These are phyloP conservation scores for Haplographium delicatum DNA, from an alignment of 495 filamentous ascomycete genomes.

Conservation along the genomic window DNA sequence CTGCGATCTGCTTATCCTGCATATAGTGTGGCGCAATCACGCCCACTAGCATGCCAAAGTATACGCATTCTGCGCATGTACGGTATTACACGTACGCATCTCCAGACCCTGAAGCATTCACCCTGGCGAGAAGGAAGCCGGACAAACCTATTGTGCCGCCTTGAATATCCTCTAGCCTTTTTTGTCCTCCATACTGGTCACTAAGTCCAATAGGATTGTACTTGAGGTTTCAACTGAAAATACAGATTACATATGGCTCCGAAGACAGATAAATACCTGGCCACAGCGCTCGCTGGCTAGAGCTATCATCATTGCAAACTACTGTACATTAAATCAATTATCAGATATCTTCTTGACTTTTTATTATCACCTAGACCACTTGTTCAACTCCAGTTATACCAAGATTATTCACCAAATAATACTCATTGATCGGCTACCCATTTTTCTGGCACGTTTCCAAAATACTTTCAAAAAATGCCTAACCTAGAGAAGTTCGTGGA, in stretches of 20 bases:
- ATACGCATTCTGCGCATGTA: too few species aligned
- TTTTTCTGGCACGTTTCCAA: neutral
- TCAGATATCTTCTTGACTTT: too few species aligned
- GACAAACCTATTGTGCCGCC: too few species aligned
- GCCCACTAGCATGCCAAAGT: too few species aligned
- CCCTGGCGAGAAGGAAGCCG: too few species aligned
- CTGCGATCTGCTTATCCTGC: too few species aligned
- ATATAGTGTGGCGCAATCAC: too few species aligned
- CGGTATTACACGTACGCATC: too few species aligned
- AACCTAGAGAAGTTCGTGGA: neutral
- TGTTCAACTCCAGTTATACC: neutral
- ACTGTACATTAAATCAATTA: neutral
- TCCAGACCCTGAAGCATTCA: too few species aligned
- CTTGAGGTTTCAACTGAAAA: neutral
- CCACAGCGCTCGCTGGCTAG: neutral
- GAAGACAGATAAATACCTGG: neutral
- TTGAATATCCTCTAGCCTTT: too few species aligned
- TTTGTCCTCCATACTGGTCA: too few species aligned
- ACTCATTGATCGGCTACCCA: neutral
- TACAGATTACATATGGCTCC: neutral
- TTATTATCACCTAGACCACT: neutral
- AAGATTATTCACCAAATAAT: neutral
- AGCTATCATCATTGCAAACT: neutral
- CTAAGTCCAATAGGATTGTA: too few species aligned
- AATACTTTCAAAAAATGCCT: neutral